These are phyloP conservation scores for Buxus sempervirens DNA, from an alignment of 164 flowering plant species.

Conservation along the genomic window DNA sequence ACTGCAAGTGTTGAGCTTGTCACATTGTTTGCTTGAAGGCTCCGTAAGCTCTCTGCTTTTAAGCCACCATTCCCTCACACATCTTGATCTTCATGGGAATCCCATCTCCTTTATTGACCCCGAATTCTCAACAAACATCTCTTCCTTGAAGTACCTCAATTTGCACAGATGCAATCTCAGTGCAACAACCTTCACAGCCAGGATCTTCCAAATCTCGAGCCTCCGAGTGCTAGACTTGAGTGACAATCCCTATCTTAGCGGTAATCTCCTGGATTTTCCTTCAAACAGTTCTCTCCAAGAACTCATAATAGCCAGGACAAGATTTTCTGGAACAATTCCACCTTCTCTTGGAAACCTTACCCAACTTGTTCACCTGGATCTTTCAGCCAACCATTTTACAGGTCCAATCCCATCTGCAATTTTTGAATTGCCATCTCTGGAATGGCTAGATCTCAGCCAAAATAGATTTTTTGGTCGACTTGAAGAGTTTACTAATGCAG, in stretches of 20 bases:
- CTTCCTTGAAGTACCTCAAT: conserved; percentile 8
- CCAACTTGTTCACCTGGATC: background rate
- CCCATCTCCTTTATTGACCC: conserved; percentile 15
- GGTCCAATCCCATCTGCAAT: conserved; percentile 19
- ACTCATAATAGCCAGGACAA: background rate
- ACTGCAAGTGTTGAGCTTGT: conserved; percentile 8
- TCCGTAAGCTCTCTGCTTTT: background rate
- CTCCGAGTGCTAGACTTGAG: conserved; percentile 4
- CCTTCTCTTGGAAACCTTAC: conserved; percentile 13
- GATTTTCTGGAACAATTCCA: conserved; percentile 17
- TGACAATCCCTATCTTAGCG: conserved; percentile 8
- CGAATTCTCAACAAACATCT: conserved; percentile 4
- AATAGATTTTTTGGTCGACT: background rate
- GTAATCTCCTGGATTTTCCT: conserved; percentile 18
- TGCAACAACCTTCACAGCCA: conserved; percentile 9
- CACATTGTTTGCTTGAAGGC: conserved; percentile 1
- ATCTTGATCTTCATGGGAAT: background rate
- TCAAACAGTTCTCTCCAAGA: background rate
- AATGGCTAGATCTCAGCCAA: background rate
- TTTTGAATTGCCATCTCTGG: conserved; percentile 13
- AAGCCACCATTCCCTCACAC: background rate
- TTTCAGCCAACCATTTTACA: background rate
- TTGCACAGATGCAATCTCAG: background rate
- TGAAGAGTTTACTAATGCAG: background rate
- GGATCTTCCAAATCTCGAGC: conserved; percentile 17